These are phyloP conservation scores for Globisporangium yorkense DNA, from an alignment of 352 stramenopile species.

Conservation along the genomic window DNA sequence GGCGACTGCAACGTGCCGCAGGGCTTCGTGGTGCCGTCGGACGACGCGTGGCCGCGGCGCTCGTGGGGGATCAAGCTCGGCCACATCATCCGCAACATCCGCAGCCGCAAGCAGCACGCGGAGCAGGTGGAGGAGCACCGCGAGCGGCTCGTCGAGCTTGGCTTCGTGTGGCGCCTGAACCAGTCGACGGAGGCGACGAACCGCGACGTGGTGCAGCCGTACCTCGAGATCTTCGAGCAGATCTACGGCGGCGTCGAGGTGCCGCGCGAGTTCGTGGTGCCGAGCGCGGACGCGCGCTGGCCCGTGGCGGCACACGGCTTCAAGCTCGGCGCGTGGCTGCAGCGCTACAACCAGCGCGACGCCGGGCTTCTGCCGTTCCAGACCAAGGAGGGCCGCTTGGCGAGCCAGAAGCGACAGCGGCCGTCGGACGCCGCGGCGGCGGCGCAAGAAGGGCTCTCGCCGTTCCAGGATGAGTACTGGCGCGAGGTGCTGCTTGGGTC, in stretches of 20 bases:
- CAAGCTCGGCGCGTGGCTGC: slow-evolving; percentile 81
- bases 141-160: slow-evolving; percentile 78
- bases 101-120: slow-evolving; percentile 81
- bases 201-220: slow-evolving; percentile 50
- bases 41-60: slow-evolving; percentile 66
- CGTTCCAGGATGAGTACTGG: slow-evolving; percentile 64
- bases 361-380: slow-evolving; percentile 35
- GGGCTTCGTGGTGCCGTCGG: slow-evolving; percentile 84
- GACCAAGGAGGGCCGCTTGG: slow-evolving; percentile 20
- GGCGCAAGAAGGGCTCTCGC: slow-evolving; percentile 17
- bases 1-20: slow-evolving; percentile 86
- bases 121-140: slow-evolving; percentile 76
- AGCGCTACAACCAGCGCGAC: slow-evolving; percentile 46
- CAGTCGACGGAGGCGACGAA: slow-evolving; percentile 40
- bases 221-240: slow-evolving; percentile 72
- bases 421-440: background rate
- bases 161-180: slow-evolving; percentile 90
- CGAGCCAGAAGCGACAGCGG: slow-evolving; percentile 15
- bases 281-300: slow-evolving; percentile 70
- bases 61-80: slow-evolving; percentile 86
- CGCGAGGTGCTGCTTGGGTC: slow-evolving; percentile 61
- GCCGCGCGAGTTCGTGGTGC: slow-evolving; percentile 63
- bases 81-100: slow-evolving; percentile 88
- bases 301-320: slow-evolving; percentile 82
- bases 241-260: slow-evolving; percentile 67